A percentile compares a stretch with the other conserved stretches of the same genome.
Conservation (phyloP, 2,329 filamentous ascomycete genomes). For the Polychaeton citri region DNA sequence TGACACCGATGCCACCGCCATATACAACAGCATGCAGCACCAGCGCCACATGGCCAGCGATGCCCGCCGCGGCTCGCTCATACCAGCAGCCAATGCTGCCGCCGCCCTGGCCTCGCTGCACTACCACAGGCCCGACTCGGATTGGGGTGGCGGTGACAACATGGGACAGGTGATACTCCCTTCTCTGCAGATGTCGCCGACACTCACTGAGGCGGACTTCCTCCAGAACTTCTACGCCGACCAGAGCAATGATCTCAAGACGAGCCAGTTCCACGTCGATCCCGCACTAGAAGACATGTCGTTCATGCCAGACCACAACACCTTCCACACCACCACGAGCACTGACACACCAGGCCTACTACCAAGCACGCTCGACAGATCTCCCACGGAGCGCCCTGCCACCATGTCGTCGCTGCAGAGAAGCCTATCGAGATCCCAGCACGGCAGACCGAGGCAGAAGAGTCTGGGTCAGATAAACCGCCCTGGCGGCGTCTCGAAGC, state of each 20-base stretch:
- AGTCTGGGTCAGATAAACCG: constrained; percentile 71
- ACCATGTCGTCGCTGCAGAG: constrained; percentile 76
- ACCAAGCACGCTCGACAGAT: constrained; percentile 68
- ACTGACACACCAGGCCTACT: constrained; percentile 50
- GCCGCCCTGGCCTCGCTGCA: constrained; percentile 78
- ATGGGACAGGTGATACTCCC: constrained; percentile 22
- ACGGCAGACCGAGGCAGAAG: constrained; percentile 65
- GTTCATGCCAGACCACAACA: constrained; percentile 31
- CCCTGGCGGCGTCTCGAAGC: constrained; percentile 44
- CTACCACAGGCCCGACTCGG: constrained; percentile 60
- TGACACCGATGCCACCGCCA: constrained; percentile 44
- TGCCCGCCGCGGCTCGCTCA: constrained; percentile 47
- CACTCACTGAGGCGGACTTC: constrained; percentile 22
- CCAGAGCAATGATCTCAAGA: constrained; percentile 23
- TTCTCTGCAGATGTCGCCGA: constrained; percentile 20
- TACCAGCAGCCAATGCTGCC: constrained; percentile 63
- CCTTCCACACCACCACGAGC: constrained; percentile 42
- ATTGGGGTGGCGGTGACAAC: constrained; percentile 53
- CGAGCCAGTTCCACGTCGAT: constrained; percentile 18
- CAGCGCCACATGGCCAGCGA: constrained; percentile 61
- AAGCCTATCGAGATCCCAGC: constrained; percentile 42
- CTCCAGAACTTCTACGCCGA: constrained; percentile 29
- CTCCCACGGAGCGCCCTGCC: constrained; percentile 74
- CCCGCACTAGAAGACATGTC: constrained; percentile 55
- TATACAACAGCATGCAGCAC: constrained; percentile 41